Conservation (phyloP, 1,284 basidiomycete species). For the Xerocomus minutiporus region DNA sequence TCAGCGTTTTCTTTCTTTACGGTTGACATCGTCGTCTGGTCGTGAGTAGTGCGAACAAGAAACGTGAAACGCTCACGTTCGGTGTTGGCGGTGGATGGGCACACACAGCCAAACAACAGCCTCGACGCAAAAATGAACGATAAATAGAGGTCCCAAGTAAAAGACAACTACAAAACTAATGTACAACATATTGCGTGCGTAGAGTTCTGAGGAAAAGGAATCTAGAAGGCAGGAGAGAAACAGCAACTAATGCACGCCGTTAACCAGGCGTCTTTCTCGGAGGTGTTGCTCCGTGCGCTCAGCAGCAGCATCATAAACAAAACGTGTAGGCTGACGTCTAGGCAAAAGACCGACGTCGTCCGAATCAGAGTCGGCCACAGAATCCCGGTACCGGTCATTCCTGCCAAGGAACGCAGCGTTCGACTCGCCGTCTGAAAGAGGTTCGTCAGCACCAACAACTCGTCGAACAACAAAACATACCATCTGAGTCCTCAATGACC, state of each 20-base stretch:
- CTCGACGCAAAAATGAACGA: conserved; percentile 5
- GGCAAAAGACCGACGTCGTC: conserved; percentile 33
- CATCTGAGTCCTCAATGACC: conserved; percentile 48
- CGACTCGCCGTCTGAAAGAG: conserved; percentile 35
- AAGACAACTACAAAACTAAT: conserved; percentile 23
- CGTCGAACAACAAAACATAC: conserved; percentile 19
- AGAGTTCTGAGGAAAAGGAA: conserved; percentile 16
- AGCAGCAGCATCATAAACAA: conserved; percentile 77
- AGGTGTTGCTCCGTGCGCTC: conserved; percentile 65
- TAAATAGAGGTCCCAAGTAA: conserved; percentile 24
- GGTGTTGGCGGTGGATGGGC: conserved; percentile 6
- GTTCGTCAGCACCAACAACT: conserved; percentile 1
- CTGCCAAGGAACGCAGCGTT: conserved; percentile 43
- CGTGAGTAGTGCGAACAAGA: background rate
- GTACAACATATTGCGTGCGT: conserved; percentile 28
- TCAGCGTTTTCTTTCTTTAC: conserved; percentile 31
- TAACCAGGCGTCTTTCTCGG: conserved; percentile 40
- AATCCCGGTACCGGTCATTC: conserved; percentile 28
- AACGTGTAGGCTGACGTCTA: conserved; percentile 51
- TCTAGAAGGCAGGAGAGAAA: conserved; percentile 12
- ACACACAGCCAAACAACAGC: conserved; percentile 26
- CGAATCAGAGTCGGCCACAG: conserved; percentile 36
- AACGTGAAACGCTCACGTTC: background rate
- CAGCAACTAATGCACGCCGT: conserved; percentile 35
- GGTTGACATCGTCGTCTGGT: conserved; percentile 19